Conservation (phyloP, 176 grass and related monocot genomes). For the Typha latifolia region DNA sequence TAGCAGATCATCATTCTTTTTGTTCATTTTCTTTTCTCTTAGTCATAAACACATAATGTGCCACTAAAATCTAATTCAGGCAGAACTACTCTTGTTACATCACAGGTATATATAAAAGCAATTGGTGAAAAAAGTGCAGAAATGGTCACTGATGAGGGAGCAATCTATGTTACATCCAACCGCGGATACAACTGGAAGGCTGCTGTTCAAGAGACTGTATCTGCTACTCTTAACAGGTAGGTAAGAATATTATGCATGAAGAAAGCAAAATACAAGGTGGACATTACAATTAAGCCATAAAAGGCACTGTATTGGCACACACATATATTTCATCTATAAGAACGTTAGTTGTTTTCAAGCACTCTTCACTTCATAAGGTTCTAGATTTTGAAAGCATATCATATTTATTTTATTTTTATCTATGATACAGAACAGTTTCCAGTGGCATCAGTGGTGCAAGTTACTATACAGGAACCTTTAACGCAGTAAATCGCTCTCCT, state of each 20-base stretch:
- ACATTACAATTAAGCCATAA: no score
- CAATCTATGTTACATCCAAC: conserved; percentile 98
- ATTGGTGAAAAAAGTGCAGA: conserved; percentile 85
- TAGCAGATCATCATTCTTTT: no score
- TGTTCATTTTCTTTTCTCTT: no score
- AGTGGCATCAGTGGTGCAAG: conserved; percentile 98
- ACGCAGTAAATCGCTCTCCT: conserved; percentile 78
- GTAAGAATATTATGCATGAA: background rate
- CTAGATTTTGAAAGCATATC: background rate
- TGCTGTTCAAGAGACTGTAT: conserved; percentile 94
- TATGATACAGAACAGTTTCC: conserved; percentile 91
- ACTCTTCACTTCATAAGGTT: background rate
- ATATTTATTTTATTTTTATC: conserved; percentile 8
- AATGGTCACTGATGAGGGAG: conserved; percentile 94
- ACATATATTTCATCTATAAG: background rate
- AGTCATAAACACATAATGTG: no score
- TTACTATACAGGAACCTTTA: conserved; percentile 96
- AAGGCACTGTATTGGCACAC: no score
- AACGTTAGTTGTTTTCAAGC: background rate
- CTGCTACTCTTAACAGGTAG: conserved; percentile 91
- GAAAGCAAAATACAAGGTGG: no score
- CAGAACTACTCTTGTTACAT: background rate
- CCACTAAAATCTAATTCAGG: background rate
- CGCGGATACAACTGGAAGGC: conserved; percentile 99
- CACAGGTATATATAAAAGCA: conserved; percentile 90